Percentiles rank a stretch among this genome's conserved stretches.
Conservation (phyloP, 352 stramenopile species). For the Pythium volutum region DNA sequence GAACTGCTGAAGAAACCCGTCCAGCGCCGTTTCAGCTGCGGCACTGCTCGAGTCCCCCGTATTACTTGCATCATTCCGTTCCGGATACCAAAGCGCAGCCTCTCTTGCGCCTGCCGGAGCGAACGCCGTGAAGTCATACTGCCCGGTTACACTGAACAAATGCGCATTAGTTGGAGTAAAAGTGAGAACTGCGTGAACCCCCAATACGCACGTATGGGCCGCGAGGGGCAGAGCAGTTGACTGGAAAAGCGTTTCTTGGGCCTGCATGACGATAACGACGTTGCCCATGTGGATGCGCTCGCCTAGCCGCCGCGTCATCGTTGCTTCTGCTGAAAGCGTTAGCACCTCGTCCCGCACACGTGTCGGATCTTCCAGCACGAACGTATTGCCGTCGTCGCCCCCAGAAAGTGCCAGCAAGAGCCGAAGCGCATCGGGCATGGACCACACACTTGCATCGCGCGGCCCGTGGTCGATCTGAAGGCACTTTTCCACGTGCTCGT, state of each 20-base stretch:
- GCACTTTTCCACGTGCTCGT: constrained; percentile 19
- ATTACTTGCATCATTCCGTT: not conserved
- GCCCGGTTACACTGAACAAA: constrained; percentile 5
- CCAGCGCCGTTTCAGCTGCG: not conserved
- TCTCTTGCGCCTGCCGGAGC: constrained; percentile 3
- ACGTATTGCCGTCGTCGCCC: constrained; percentile 50
- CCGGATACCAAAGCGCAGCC: constrained; percentile 23
- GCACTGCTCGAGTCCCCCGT: not conserved
- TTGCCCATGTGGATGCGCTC: constrained; percentile 58
- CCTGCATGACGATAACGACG: constrained; percentile 37
- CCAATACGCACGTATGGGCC: constrained; percentile 32
- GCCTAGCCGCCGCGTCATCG: constrained; percentile 30
- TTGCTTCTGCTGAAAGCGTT: not conserved
- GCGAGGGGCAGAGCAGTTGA: constrained; percentile 32
- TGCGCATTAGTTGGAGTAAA: not conserved
- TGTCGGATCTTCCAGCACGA: constrained; percentile 54
- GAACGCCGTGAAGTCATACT: constrained; percentile 16
- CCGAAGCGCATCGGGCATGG: constrained; percentile 34
- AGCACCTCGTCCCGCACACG: constrained; percentile 15
- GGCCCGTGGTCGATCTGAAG: not conserved
- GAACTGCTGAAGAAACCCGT: constrained; percentile 8
- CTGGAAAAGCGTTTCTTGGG: constrained; percentile 27
- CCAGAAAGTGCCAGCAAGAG: constrained; percentile 58
- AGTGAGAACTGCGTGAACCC: not conserved
- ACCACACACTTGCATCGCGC: not conserved